Percentiles rank a stretch among this genome's conserved stretches.
Evolutionary conservation across 2,329 filamentous ascomycete genomes (phyloP).

Genomic region (Trichoderma asperellum): DNA sequence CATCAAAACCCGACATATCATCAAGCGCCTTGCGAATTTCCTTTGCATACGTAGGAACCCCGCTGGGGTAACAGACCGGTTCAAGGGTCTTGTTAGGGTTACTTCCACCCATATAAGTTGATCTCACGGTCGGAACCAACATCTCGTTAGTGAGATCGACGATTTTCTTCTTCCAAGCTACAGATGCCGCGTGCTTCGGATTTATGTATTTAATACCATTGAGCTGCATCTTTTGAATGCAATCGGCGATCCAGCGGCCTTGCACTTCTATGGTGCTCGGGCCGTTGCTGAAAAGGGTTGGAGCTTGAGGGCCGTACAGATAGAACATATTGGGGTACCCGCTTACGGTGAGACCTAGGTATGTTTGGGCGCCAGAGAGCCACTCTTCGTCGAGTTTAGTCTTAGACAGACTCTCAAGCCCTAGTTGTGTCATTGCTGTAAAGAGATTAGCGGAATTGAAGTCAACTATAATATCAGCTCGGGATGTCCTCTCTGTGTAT

Average conservation of each 20-base stretch:
- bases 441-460: neutral
- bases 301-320: constrained; percentile 60
- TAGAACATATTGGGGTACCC: constrained; percentile 57
- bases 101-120: constrained; percentile 61
- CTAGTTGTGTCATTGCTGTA: constrained; percentile 50
- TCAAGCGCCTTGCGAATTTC: constrained; percentile 43
- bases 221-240: constrained; percentile 52
- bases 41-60: constrained; percentile 42
- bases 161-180: constrained; percentile 55
- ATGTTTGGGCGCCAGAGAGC: constrained; percentile 47
- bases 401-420: constrained; percentile 47
- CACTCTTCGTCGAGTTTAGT: constrained; percentile 49
- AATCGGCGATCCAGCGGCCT: constrained; percentile 58
- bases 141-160: constrained; percentile 50
- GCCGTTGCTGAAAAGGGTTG: constrained; percentile 60
- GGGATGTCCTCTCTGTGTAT: no score
- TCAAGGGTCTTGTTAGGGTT: constrained; percentile 59
- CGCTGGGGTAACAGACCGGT: constrained; percentile 53
- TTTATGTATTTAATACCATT: constrained; percentile 56
- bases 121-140: constrained; percentile 54
- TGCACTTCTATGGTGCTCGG: constrained; percentile 59
- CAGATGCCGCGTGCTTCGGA: constrained; percentile 49
- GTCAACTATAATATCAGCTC: neutral
- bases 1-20: constrained; percentile 43
- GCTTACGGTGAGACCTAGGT: constrained; percentile 49